Conservation (phyloP, 768 basidiomycete genomes). For the Leccinum incarnatum region DNA sequence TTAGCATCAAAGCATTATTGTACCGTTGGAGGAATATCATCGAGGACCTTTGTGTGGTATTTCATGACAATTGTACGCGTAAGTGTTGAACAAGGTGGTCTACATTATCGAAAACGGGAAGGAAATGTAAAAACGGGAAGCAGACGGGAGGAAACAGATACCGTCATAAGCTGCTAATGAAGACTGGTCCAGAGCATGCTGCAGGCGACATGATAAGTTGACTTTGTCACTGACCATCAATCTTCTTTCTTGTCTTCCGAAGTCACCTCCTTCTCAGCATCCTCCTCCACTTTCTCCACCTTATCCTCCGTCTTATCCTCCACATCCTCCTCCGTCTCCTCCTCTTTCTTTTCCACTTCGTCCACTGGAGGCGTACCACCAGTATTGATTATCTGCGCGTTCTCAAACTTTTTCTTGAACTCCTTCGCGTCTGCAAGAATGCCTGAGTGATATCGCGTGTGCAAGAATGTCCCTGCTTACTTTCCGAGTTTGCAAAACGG, state of each 20-base stretch:
- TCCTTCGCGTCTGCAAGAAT: conserved; percentile 64
- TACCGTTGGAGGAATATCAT: not conserved
- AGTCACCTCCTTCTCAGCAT: conserved; percentile 30
- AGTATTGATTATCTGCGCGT: conserved; percentile 69
- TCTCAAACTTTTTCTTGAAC: conserved; percentile 90
- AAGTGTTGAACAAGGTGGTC: conserved; percentile 26
- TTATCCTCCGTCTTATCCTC: conserved; percentile 24
- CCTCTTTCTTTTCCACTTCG: conserved; percentile 22
- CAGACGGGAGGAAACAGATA: conserved; percentile 1
- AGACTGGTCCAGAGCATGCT: conserved; percentile 2
- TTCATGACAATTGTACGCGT: conserved; percentile 25
- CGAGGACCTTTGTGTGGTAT: conserved; percentile 24
- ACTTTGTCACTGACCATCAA: conserved; percentile 15
- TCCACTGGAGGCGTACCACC: conserved; percentile 28
- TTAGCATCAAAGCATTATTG: not conserved
- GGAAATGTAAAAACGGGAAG: conserved; percentile 12
- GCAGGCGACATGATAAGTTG: conserved; percentile 3
- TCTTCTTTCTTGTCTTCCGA: conserved; percentile 35
- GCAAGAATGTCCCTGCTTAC: conserved; percentile 48
- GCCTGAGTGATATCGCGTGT: conserved; percentile 6
- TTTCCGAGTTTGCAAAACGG: conserved; percentile 95
- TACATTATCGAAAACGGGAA: conserved; percentile 27
- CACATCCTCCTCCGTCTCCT: conserved; percentile 30
- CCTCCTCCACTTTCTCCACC: conserved; percentile 27
- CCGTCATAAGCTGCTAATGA: conserved; percentile 9